These are phyloP conservation scores for Pseudogymnoascus sp. DNA, from an alignment of 2,329 filamentous ascomycete genomes.

Conservation along the genomic window DNA sequence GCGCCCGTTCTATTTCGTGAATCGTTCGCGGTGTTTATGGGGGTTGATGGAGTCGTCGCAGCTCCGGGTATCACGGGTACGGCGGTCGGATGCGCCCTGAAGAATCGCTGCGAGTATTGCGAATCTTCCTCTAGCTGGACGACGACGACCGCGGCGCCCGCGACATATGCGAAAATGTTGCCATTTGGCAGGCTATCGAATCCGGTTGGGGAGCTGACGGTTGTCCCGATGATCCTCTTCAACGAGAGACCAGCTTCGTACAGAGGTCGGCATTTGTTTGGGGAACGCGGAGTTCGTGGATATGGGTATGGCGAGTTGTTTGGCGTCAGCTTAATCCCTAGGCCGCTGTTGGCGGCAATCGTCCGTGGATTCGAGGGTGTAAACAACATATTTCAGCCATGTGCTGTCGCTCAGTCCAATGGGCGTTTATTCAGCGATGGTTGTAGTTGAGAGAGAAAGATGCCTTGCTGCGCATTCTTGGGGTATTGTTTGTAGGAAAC, in stretches of 20 bases:
- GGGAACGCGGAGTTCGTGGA: conserved; percentile 56
- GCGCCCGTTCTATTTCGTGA: conserved; percentile 51
- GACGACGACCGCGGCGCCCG: conserved; percentile 87
- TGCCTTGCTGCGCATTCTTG: background rate
- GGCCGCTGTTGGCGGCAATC: conserved; percentile 25
- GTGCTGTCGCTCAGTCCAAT: conserved; percentile 10
- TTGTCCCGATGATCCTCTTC: conserved; percentile 84
- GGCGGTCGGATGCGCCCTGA: conserved; percentile 74
- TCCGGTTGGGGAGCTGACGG: conserved; percentile 73
- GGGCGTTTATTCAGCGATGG: background rate
- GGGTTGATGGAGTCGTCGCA: conserved; percentile 46
- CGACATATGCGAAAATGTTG: conserved; percentile 75
- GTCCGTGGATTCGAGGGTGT: conserved; percentile 28
- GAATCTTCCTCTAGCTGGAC: conserved; percentile 66
- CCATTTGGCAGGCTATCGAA: conserved; percentile 73
- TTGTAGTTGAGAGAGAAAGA: background rate
- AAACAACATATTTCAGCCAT: conserved; percentile 30
- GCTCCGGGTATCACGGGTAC: conserved; percentile 53
- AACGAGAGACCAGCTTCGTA: conserved; percentile 61
- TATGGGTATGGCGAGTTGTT: conserved; percentile 67
- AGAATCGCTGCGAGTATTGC: conserved; percentile 73
- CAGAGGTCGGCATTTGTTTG: conserved; percentile 39
- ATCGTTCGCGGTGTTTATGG: conserved; percentile 54
- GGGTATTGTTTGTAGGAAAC: background rate
- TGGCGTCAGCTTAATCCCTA: conserved; percentile 59